phyloP scores from a whole-genome alignment of 2,329 filamentous ascomycete genomes.

The Davidsoniella virescens region DNA sequence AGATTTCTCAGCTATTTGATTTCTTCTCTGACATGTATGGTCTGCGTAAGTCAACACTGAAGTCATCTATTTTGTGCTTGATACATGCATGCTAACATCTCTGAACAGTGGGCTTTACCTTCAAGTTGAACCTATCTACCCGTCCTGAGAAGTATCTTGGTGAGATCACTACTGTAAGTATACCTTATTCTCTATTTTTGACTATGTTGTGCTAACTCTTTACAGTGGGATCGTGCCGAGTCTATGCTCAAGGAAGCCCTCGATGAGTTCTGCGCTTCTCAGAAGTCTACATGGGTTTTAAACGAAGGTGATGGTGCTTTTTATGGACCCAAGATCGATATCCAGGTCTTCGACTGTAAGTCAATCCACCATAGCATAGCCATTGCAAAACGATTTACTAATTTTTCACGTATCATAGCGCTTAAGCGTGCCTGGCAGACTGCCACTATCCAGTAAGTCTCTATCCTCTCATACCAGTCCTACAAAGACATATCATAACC shows the following conservation, averaged over 20 bases:
- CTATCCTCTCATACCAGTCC: not conserved
- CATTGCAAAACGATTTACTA: not conserved
- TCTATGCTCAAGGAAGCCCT: conserved; percentile 62
- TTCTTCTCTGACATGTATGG: conserved; percentile 48
- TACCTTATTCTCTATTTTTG: not conserved
- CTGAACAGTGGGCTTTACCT: conserved; percentile 34
- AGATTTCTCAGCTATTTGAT: conserved; percentile 57
- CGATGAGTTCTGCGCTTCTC: conserved; percentile 50
- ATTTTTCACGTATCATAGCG: not conserved
- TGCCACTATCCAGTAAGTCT: conserved; percentile 63
- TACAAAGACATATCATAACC: not conserved
- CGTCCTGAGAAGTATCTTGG: conserved; percentile 79
- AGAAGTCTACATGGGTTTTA: conserved; percentile 62
- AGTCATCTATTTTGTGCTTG: not conserved
- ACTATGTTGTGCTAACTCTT: not conserved
- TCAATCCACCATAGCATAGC: not conserved
- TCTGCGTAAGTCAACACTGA: conserved; percentile 25
- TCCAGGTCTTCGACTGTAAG: conserved; percentile 48
- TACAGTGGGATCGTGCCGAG: conserved; percentile 72
- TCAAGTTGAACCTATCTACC: conserved; percentile 90
- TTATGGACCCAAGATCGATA: conserved; percentile 97
- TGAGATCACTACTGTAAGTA: conserved; percentile 47
- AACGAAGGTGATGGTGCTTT: conserved; percentile 95
- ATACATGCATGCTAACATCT: not conserved
- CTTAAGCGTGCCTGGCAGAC: conserved; percentile 45